A percentile compares a stretch with the other conserved stretches of the same genome.
phyloP scores from a whole-genome alignment of 768 basidiomycete genomes.

The Mycena galericulata region DNA sequence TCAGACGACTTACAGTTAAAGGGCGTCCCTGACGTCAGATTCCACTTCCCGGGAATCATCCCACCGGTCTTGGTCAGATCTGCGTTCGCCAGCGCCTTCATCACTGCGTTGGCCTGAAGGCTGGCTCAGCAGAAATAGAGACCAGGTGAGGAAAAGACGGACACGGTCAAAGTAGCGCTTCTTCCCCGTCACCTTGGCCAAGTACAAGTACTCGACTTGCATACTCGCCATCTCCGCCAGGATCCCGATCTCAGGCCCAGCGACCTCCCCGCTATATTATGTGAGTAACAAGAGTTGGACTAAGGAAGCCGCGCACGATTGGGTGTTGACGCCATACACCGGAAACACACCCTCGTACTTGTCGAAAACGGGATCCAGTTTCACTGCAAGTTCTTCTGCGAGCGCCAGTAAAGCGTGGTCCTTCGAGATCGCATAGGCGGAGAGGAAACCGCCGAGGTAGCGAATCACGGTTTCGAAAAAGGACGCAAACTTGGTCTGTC shows the following conservation, averaged over 20 bases:
- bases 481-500: conserved; percentile 53
- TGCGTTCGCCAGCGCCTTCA: conserved; percentile 58
- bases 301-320: conserved; percentile 54
- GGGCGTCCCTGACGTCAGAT: conserved; percentile 59
- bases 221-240: conserved; percentile 87
- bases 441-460: conserved; percentile 89
- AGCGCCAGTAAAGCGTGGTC: conserved; percentile 71
- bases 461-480: conserved; percentile 92
- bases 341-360: conserved; percentile 76
- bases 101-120: conserved; percentile 60
- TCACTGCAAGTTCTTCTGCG: conserved; percentile 83
- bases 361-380: conserved; percentile 78
- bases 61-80: conserved; percentile 63
- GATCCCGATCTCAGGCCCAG: conserved; percentile 52
- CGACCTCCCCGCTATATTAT: conserved; percentile 45
- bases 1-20: conserved; percentile 53
- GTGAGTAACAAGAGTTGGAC: background rate
- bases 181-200: conserved; percentile 83
- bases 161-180: conserved; percentile 70
- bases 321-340: conserved; percentile 74
- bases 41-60: conserved; percentile 75
- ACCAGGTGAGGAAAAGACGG: conserved; percentile 33
- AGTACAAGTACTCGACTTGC: conserved; percentile 88
- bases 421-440: conserved; percentile 81
- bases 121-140: background rate